These are phyloP conservation scores for Fusarium aywerte DNA, from an alignment of 2,329 filamentous ascomycete genomes.

Conservation along the genomic window DNA sequence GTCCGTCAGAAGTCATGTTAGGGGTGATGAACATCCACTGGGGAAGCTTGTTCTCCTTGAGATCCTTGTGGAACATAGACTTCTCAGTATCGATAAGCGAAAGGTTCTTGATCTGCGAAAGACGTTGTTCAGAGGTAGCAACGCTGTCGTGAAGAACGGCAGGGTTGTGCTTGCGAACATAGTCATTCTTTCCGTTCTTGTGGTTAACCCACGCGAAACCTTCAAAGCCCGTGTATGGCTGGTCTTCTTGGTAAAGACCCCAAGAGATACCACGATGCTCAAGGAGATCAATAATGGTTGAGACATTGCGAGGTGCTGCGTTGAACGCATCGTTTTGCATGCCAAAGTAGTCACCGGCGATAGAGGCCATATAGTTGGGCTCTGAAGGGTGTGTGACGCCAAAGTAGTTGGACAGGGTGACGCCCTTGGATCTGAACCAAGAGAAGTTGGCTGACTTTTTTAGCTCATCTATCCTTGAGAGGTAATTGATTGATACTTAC, in stretches of 20 bases:
- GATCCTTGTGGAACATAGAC: slow-evolving; percentile 72
- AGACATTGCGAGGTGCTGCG: slow-evolving; percentile 68
- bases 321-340: slow-evolving; percentile 68
- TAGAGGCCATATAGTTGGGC: slow-evolving; percentile 74
- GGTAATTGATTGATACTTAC: slow-evolving; percentile 50
- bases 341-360: slow-evolving; percentile 72
- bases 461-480: accelerated
- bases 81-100: slow-evolving; percentile 55
- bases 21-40: slow-evolving; percentile 79
- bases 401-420: slow-evolving; percentile 52
- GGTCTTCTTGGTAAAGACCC: slow-evolving; percentile 80
- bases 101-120: slow-evolving; percentile 79
- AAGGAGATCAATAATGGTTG: slow-evolving; percentile 74
- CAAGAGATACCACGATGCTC: slow-evolving; percentile 73
- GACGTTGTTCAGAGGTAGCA: slow-evolving; percentile 66
- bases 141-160: slow-evolving; percentile 74
- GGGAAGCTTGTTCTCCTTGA: slow-evolving; percentile 70
- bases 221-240: slow-evolving; percentile 79
- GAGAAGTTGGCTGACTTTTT: slow-evolving; percentile 40
- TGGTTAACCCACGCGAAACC: slow-evolving; percentile 72
- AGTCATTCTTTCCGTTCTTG: slow-evolving; percentile 74
- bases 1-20: slow-evolving; percentile 80
- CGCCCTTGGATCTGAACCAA: slow-evolving; percentile 47
- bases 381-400: slow-evolving; percentile 73
- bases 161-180: slow-evolving; percentile 85